A percentile compares a stretch with the other conserved stretches of the same genome.
Conservation (phyloP, 1,139 yeast genomes). For the Candida glucosophila region DNA sequence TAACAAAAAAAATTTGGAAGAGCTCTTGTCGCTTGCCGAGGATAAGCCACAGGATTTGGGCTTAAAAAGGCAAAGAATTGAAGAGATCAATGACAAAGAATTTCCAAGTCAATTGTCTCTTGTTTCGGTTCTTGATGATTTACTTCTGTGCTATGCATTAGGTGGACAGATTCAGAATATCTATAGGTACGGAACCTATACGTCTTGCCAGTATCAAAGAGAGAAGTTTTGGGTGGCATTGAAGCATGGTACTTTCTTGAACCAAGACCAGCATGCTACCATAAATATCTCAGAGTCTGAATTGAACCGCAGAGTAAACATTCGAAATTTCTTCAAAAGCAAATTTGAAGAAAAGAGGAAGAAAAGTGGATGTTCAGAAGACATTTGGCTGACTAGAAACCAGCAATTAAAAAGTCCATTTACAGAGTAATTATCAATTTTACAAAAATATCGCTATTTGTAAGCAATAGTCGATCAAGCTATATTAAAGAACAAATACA, state of each 20-base stretch:
- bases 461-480: too few species aligned
- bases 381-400: slow-evolving; percentile 61
- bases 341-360: slow-evolving; percentile 54
- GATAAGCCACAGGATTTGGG: too few species aligned
- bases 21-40: too few species aligned
- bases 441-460: too few species aligned
- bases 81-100: too few species aligned
- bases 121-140: slow-evolving; percentile 77
- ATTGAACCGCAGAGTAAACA: slow-evolving; percentile 40
- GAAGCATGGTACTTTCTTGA: slow-evolving; percentile 33
- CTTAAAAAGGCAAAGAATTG: too few species aligned
- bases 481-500: too few species aligned
- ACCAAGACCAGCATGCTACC: slow-evolving; percentile 11
- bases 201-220: slow-evolving; percentile 60
- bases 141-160: slow-evolving; percentile 75
- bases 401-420: slow-evolving; percentile 21
- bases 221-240: slow-evolving; percentile 79
- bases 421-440: slow-evolving; percentile 7
- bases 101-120: slow-evolving; percentile 32
- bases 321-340: slow-evolving; percentile 65
- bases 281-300: slow-evolving; percentile 35
- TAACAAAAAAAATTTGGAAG: too few species aligned
- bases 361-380: slow-evolving; percentile 67
- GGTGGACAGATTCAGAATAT: slow-evolving; percentile 84
- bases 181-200: slow-evolving; percentile 74